Evolutionary conservation across 352 stramenopile species (phyloP).

Genomic region (Pythium sukuiense): DNA sequence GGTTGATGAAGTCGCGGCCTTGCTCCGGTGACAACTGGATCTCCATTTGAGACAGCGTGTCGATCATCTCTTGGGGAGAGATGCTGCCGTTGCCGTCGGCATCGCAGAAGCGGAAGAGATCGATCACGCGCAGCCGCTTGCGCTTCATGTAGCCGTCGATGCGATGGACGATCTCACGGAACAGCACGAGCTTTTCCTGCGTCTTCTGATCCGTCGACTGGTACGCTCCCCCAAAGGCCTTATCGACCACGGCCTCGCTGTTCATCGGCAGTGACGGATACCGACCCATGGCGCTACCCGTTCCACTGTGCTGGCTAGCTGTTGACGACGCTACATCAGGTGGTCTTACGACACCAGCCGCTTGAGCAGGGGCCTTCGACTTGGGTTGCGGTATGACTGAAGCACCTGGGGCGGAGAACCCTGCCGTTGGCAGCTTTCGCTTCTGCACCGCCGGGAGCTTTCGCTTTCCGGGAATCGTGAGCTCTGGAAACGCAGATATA

Average conservation of each 20-base stretch:
- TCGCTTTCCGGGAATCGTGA: constrained; percentile 46
- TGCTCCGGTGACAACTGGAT: constrained; percentile 73
- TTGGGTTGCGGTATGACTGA: constrained; percentile 13
- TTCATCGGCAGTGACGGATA: constrained; percentile 13
- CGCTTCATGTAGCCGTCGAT: constrained; percentile 87
- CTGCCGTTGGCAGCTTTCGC: constrained; percentile 28
- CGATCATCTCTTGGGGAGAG: constrained; percentile 77
- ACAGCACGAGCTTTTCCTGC: constrained; percentile 66
- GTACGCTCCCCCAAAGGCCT: constrained; percentile 53
- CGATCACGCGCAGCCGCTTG: constrained; percentile 81
- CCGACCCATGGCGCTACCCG: background rate
- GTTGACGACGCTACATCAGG: constrained; percentile 1
- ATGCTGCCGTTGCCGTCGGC: constrained; percentile 78
- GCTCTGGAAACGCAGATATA: constrained; percentile 50
- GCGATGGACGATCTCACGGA: constrained; percentile 73
- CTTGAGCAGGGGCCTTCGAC: constrained; percentile 1
- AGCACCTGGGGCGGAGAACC: constrained; percentile 8
- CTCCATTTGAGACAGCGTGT: constrained; percentile 83
- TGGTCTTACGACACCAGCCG: background rate
- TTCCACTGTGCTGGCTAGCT: constrained; percentile 1
- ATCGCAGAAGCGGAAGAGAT: constrained; percentile 86
- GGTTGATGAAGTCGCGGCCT: constrained; percentile 64
- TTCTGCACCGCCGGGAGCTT: constrained; percentile 36
- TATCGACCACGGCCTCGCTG: constrained; percentile 28
- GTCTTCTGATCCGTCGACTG: constrained; percentile 67